A percentile compares a stretch with the other conserved stretches of the same genome.
Evolutionary conservation across 164 flowering plant species (phyloP).

Genomic region (Annona cherimola): DNA sequence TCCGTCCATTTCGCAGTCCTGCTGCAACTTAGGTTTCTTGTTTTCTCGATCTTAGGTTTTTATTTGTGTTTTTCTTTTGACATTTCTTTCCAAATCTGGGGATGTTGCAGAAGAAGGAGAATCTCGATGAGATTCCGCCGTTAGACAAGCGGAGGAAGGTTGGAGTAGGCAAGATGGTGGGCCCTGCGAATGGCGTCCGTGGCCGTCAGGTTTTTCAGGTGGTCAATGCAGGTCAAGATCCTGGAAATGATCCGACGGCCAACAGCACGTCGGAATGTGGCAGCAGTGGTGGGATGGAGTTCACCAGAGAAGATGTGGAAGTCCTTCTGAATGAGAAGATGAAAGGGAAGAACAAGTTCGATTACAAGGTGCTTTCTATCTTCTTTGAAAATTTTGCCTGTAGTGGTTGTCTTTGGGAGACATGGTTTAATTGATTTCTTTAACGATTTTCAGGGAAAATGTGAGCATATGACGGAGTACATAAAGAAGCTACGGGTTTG

Average conservation of each 20-base stretch:
- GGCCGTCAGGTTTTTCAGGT: slow-evolving; percentile 52
- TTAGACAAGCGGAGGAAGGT: slow-evolving; percentile 53
- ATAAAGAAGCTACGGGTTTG: slow-evolving; percentile 60
- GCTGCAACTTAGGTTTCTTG: background rate
- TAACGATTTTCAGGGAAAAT: slow-evolving; percentile 48
- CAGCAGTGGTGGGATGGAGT: slow-evolving; percentile 41
- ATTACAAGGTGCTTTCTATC: slow-evolving; percentile 45
- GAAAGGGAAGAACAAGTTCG: slow-evolving; percentile 66
- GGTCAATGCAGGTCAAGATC: slow-evolving; percentile 57
- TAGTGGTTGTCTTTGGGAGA: background rate
- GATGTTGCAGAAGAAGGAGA: slow-evolving; percentile 31
- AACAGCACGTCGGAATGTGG: slow-evolving; percentile 55
- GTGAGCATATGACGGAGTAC: slow-evolving; percentile 60
- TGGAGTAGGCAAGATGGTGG: slow-evolving; percentile 49
- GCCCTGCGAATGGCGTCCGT: slow-evolving; percentile 34
- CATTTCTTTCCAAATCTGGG: background rate
- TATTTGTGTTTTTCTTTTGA: background rate
- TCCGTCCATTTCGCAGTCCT: too few relatives aligned
- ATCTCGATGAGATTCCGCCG: slow-evolving; percentile 39
- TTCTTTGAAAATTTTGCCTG: background rate
- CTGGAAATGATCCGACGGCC: slow-evolving; percentile 33
- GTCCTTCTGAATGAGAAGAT: slow-evolving; percentile 67
- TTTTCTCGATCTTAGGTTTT: background rate
- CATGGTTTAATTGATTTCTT: background rate
- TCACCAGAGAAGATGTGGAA: slow-evolving; percentile 73